Percentiles rank a stretch among this genome's conserved stretches.
Conservation (phyloP, 2,329 filamentous ascomycete genomes). For the Fusarium nurragi region DNA sequence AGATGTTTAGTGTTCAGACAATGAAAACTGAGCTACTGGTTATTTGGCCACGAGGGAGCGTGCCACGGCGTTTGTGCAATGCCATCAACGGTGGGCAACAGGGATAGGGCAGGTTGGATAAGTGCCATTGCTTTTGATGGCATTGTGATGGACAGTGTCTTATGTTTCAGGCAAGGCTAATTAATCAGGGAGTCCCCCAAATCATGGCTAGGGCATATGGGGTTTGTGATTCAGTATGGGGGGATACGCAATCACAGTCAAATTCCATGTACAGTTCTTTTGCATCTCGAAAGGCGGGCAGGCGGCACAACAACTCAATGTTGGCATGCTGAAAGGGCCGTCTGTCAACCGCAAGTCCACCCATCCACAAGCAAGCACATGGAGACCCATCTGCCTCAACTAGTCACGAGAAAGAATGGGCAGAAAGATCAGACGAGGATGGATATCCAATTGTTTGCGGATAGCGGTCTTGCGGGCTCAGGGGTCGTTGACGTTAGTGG, state of each 20-base stretch:
- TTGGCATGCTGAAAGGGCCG: neutral
- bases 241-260: neutral
- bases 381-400: neutral
- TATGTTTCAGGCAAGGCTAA: conserved; percentile 39
- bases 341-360: neutral
- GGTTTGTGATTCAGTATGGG: neutral
- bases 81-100: conserved; percentile 6
- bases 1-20: conserved; percentile 2
- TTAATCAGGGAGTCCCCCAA: conserved; percentile 1
- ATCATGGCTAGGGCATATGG: neutral
- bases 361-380: neutral
- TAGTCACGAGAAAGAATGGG: conserved; percentile 1
- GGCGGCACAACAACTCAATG: neutral
- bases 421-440: conserved; percentile 19
- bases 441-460: conserved; percentile 12
- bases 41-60: conserved; percentile 14
- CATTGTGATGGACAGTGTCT: conserved; percentile 37
- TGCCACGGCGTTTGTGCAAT: conserved; percentile 21
- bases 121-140: neutral
- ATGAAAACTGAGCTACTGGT: conserved; percentile 5
- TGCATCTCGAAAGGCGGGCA: neutral
- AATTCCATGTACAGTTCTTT: neutral
- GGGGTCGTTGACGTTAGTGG: conserved; percentile 31
- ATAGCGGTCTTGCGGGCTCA: conserved; percentile 32
- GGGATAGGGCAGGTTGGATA: conserved; percentile 6